These are phyloP conservation scores for Puccinia sorghi DNA, from an alignment of 1,284 basidiomycete genomes.

Conservation along the genomic window DNA sequence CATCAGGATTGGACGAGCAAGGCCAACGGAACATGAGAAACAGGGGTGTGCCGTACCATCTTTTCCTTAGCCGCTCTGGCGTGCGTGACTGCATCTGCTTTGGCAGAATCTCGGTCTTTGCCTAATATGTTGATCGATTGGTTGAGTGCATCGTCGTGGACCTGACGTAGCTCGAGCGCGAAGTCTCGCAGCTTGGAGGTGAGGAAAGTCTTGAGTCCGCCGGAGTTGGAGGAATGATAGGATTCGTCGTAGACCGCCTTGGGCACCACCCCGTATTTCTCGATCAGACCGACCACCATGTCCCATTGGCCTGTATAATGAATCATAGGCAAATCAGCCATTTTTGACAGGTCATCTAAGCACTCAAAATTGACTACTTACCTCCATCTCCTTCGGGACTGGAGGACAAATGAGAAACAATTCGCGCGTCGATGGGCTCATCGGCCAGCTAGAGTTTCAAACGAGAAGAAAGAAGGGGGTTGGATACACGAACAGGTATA, in stretches of 20 bases:
- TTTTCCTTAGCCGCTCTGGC: constrained; percentile 51
- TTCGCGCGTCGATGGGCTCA: constrained; percentile 75
- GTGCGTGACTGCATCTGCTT: not conserved
- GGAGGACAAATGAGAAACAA: constrained; percentile 72
- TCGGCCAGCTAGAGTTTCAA: constrained; percentile 64
- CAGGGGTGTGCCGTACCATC: constrained; percentile 52
- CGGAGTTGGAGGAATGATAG: constrained; percentile 73
- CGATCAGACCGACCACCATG: constrained; percentile 84
- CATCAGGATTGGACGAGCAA: constrained; percentile 62
- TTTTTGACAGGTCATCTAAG: constrained; percentile 15
- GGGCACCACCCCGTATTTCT: constrained; percentile 75
- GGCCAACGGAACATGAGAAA: constrained; percentile 58
- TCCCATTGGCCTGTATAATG: constrained; percentile 62
- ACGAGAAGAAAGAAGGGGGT: not conserved
- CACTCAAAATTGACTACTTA: constrained; percentile 60
- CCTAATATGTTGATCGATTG: constrained; percentile 46
- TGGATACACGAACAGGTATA: not conserved
- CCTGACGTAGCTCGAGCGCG: constrained; percentile 72
- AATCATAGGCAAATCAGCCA: not conserved
- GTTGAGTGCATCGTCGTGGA: constrained; percentile 62
- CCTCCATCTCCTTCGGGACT: constrained; percentile 88
- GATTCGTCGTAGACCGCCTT: constrained; percentile 82
- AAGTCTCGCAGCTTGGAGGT: constrained; percentile 90
- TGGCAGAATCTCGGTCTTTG: constrained; percentile 1
- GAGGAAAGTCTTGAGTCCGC: constrained; percentile 73